Base-by-base conservation (phyloP, 2,329 filamentous ascomycete species). In the Paecilomyces niveus region DNA sequence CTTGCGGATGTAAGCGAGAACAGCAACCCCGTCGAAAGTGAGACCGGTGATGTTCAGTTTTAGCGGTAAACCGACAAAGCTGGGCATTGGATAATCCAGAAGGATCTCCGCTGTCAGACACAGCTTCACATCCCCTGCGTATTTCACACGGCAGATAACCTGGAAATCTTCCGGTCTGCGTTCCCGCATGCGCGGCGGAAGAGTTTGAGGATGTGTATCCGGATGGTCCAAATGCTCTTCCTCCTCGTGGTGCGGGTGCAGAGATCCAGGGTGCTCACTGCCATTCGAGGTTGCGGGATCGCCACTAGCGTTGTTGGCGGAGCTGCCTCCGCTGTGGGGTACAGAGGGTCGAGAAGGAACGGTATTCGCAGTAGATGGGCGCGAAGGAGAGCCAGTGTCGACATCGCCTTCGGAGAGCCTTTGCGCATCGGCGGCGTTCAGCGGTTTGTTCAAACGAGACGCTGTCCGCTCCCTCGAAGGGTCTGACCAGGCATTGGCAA, bases 21-120 rank as follows among this genome's bases (percentile, higher is more conserved):
- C 90, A 0, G 92, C 93, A 9, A 97, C 90, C 0, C 94, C 94
- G 70, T 99, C 93, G 75, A 99, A 99, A 0, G 89, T 92, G 60
- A 99, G 77, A 0, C 94, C 94, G 0, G 94, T 97, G 65, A 99
- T 95, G 72, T 93, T 96, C 26, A 99, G 81, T 73, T 94, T 93
- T 53, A 99, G 83, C 1, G 94, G 94, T 61, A 99, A 93, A 11
- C 92, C 92, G 2, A 97, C 93, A 69, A 99, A 99, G 77, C 90
- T 96, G 49, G 92, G 92, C 90, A 97, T 97, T 0, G 94, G 94
- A 72, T 99, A 99, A 75, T 99, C 94, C 33, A 99, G 86, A 32
- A 97, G 80, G 50, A 99, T 96, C 75, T 97, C 92, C 0, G 94
- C 92, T 24, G 94, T 97, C 54, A 99, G 81, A 61, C 92, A 90